Evolutionary conservation across 768 basidiomycete species (phyloP).

Genomic region (Pleurotus platypus): DNA sequence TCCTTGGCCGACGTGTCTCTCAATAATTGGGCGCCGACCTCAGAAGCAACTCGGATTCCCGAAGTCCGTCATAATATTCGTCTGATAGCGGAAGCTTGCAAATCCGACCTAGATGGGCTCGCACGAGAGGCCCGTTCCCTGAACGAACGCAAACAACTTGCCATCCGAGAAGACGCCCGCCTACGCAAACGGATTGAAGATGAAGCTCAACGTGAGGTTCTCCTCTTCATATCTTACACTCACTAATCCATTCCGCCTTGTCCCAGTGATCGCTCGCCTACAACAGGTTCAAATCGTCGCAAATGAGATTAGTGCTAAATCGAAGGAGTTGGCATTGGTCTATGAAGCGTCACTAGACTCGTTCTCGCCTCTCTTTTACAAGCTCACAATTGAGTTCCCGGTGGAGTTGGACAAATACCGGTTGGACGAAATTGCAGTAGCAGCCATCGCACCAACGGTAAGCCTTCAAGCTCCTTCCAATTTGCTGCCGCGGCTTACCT

Average conservation of each 20-base stretch:
- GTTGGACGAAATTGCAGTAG: conserved; percentile 91
- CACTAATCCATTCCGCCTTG: conserved; percentile 1
- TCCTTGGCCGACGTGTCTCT: conserved; percentile 76
- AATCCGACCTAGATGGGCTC: conserved; percentile 81
- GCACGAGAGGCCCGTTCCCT: conserved; percentile 87
- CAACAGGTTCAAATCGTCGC: conserved; percentile 75
- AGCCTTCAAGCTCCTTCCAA: conserved; percentile 20
- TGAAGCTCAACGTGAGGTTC: conserved; percentile 69
- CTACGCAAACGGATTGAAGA: conserved; percentile 67
- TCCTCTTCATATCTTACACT: neutral
- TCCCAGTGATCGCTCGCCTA: conserved; percentile 71
- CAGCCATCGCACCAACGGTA: conserved; percentile 80
- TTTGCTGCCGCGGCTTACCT: neutral
- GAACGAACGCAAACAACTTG: conserved; percentile 73
- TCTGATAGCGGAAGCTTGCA: conserved; percentile 79
- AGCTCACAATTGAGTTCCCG: conserved; percentile 64
- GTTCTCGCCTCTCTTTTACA: conserved; percentile 70
- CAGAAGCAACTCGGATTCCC: conserved; percentile 85
- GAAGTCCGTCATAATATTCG: conserved; percentile 96
- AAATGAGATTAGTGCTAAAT: conserved; percentile 61
- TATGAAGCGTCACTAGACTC: conserved; percentile 74
- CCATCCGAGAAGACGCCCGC: conserved; percentile 65
- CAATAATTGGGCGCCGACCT: conserved; percentile 82
- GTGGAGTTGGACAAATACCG: conserved; percentile 74
- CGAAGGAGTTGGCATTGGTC: conserved; percentile 58